Evolutionary conservation across 495 filamentous ascomycete genomes (phyloP).

Genomic region (Aspergillus biplanus): DNA sequence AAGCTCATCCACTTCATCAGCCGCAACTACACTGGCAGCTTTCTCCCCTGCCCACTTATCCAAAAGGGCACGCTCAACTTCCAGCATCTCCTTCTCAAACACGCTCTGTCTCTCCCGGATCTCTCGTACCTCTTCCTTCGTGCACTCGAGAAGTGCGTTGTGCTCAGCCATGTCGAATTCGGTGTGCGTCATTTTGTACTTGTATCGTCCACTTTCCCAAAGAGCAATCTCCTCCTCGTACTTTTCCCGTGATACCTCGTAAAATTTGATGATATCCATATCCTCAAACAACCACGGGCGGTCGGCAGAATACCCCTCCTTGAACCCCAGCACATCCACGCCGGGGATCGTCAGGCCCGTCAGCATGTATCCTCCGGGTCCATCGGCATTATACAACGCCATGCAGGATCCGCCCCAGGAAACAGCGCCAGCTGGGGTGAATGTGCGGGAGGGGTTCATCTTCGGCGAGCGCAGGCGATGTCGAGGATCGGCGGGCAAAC

Average conservation of each 20-base stretch:
- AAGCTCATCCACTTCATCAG: slow-evolving; percentile 40
- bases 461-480: slow-evolving; percentile 52
- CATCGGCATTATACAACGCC: slow-evolving; percentile 55
- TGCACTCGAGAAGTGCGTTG: slow-evolving; percentile 38
- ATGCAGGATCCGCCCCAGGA: slow-evolving; percentile 53
- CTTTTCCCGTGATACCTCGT: slow-evolving; percentile 48
- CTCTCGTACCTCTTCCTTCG: slow-evolving; percentile 38
- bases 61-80: slow-evolving; percentile 41
- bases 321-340: slow-evolving; percentile 50
- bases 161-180: slow-evolving; percentile 53
- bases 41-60: slow-evolving; percentile 47
- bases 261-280: slow-evolving; percentile 53
- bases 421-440: slow-evolving; percentile 55
- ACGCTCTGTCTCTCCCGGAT: slow-evolving; percentile 41
- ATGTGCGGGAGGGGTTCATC: slow-evolving; percentile 56
- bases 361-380: slow-evolving; percentile 57
- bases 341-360: slow-evolving; percentile 53
- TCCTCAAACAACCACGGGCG: slow-evolving; percentile 56
- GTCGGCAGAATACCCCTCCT: slow-evolving; percentile 41
- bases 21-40: slow-evolving; percentile 38
- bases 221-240: slow-evolving; percentile 34
- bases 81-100: slow-evolving; percentile 45
- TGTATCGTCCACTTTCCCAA: slow-evolving; percentile 43
- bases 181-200: slow-evolving; percentile 42
- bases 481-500: slow-evolving; percentile 54